Percentiles rank a stretch among this genome's conserved stretches.
Evolutionary conservation across 345 rosid genomes (phyloP).

Genomic region (Gossypium anomalum): DNA sequence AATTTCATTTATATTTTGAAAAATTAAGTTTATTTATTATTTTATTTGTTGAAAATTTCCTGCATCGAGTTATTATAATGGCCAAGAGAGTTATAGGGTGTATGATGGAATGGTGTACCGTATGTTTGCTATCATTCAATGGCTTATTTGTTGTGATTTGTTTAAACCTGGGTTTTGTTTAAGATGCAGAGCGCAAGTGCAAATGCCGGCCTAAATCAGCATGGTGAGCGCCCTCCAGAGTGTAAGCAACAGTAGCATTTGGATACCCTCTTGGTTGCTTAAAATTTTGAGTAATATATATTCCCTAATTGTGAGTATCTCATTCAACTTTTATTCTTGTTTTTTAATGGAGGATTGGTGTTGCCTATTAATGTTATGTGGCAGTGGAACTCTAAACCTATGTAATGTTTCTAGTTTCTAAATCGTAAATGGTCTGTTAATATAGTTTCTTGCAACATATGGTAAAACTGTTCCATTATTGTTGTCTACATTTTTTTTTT

Average conservation of each 20-base stretch:
- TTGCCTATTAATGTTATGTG: not conserved
- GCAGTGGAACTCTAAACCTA: not conserved
- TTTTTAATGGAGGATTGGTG: not conserved
- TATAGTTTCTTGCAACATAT: not conserved
- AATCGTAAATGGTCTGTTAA: not conserved
- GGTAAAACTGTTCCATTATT: not conserved
- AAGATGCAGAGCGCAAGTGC: constrained; percentile 56
- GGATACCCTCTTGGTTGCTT: not conserved
- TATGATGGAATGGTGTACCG: not conserved
- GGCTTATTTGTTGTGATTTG: not conserved
- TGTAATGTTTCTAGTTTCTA: not conserved
- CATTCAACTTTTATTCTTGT: not conserved
- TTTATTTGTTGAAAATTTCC: not conserved
- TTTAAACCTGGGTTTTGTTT: not conserved
- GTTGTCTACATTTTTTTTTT: not conserved
- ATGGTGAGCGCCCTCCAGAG: constrained; percentile 77
- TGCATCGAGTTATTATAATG: not conserved
- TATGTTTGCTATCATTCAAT: not conserved
- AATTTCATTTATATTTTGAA: not conserved
- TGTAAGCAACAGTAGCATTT: constrained; percentile 79
- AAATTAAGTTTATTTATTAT: not conserved
- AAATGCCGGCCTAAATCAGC: constrained; percentile 40
- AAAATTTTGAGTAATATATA: not conserved
- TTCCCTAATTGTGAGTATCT: not conserved
- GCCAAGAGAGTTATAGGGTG: not conserved